phyloP scores from a whole-genome alignment of 2,329 filamentous ascomycete genomes.

The Talaromyces atroroseus region DNA sequence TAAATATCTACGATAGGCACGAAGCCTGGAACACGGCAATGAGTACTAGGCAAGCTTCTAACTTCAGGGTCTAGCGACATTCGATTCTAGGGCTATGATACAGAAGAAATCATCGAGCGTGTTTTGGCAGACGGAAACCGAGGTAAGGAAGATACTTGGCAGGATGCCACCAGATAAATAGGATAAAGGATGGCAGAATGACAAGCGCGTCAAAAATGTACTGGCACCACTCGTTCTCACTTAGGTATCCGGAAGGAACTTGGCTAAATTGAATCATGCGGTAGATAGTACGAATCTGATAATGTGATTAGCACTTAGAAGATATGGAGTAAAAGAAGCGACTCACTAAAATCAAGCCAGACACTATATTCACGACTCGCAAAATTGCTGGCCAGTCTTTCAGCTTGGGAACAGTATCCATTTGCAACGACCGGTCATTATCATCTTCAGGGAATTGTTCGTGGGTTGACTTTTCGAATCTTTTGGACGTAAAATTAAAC shows the following conservation, averaged over 20 bases:
- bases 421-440: conserved; percentile 6
- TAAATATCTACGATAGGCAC: too few relatives aligned
- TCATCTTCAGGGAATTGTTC: conserved; percentile 21
- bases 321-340: conserved; percentile 8
- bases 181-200: conserved; percentile 29
- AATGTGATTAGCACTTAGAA: background rate
- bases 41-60: background rate
- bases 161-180: conserved; percentile 31
- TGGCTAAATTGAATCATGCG: conserved; percentile 46
- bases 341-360: conserved; percentile 27
- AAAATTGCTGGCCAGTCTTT: conserved; percentile 30
- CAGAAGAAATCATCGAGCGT: conserved; percentile 18
- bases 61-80: background rate
- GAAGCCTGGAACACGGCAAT: background rate
- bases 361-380: conserved; percentile 26
- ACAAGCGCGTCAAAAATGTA: conserved; percentile 42
- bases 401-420: conserved; percentile 20
- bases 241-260: conserved; percentile 37
- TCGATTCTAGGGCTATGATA: background rate
- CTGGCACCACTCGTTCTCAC: conserved; percentile 38
- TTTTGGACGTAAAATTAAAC: conserved; percentile 44
- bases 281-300: conserved; percentile 40
- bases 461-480: conserved; percentile 27
- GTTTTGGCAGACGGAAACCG: conserved; percentile 28
- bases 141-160: conserved; percentile 29